phyloP scores from a whole-genome alignment of 495 filamentous ascomycete genomes.

The Astrocystis sublimbata region DNA sequence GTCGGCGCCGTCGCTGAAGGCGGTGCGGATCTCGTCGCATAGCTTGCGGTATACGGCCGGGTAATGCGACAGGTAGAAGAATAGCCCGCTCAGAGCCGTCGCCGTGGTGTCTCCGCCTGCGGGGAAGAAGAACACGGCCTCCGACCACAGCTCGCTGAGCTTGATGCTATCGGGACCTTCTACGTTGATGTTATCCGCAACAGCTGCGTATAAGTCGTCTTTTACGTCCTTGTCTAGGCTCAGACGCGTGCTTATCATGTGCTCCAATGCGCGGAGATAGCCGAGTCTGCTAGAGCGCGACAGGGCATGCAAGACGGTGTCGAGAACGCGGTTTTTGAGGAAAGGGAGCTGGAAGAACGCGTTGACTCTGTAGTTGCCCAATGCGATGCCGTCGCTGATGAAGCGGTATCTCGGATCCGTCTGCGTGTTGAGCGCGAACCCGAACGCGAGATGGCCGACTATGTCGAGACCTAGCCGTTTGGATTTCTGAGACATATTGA shows the following conservation, averaged over 20 bases:
- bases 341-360: constrained; percentile 20
- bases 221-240: constrained; percentile 19
- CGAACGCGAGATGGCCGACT: constrained; percentile 25
- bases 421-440: constrained; percentile 20
- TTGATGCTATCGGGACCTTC: background rate
- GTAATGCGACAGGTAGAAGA: constrained; percentile 58
- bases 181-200: constrained; percentile 45
- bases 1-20: constrained; percentile 39
- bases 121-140: constrained; percentile 16
- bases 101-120: constrained; percentile 51
- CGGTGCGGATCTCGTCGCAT: constrained; percentile 37
- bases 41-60: constrained; percentile 41
- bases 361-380: constrained; percentile 13
- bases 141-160: constrained; percentile 22
- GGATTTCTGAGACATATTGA: constrained; percentile 18
- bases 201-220: constrained; percentile 31
- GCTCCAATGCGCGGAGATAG: no score
- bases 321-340: constrained; percentile 5
- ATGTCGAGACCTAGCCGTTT: constrained; percentile 21
- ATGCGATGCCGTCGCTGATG: background rate
- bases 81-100: constrained; percentile 45
- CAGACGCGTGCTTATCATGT: no score
- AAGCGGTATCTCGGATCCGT: constrained; percentile 17
- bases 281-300: no score
- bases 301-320: no score